A percentile compares a stretch with the other conserved stretches of the same genome.
phyloP scores from a whole-genome alignment of 2,329 filamentous ascomycete genomes.

The Diaporthe humulicola region DNA sequence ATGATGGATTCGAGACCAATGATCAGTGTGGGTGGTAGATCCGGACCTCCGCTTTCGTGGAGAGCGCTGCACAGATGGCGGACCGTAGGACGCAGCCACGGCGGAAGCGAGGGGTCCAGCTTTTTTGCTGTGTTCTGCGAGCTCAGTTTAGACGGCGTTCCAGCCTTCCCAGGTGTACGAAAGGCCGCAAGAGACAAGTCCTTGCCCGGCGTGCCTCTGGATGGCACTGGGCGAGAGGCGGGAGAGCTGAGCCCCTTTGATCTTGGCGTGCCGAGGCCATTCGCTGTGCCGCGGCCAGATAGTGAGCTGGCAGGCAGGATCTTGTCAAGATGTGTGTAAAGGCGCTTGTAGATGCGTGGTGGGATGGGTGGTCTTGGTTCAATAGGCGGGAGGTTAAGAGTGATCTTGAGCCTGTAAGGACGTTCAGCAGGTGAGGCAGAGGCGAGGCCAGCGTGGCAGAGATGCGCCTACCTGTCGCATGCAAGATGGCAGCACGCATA shows the following conservation, averaged over 20 bases:
- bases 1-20: slow-evolving; percentile 76
- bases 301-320: slow-evolving; percentile 67
- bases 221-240: slow-evolving; percentile 42
- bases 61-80: slow-evolving; percentile 75
- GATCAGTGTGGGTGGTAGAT: slow-evolving; percentile 78
- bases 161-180: slow-evolving; percentile 47
- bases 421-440: slow-evolving; percentile 22
- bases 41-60: slow-evolving; percentile 60
- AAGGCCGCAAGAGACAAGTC: slow-evolving; percentile 47
- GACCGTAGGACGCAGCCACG: slow-evolving; percentile 79
- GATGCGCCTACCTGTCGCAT: slow-evolving; percentile 78
- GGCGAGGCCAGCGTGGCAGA: not conserved
- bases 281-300: slow-evolving; percentile 47
- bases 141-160: slow-evolving; percentile 54
- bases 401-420: slow-evolving; percentile 75
- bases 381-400: slow-evolving; percentile 82
- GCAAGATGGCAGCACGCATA: slow-evolving; percentile 92
- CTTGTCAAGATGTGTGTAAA: slow-evolving; percentile 84
- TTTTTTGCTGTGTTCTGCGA: slow-evolving; percentile 52
- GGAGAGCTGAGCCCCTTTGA: slow-evolving; percentile 49
- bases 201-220: slow-evolving; percentile 48
- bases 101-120: slow-evolving; percentile 59
- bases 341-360: slow-evolving; percentile 84
- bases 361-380: slow-evolving; percentile 82
- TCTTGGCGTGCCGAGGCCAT: slow-evolving; percentile 50